Evolutionary conservation across 106 monocot genomes (phyloP).

Genomic region (Agapanthus africanus): DNA sequence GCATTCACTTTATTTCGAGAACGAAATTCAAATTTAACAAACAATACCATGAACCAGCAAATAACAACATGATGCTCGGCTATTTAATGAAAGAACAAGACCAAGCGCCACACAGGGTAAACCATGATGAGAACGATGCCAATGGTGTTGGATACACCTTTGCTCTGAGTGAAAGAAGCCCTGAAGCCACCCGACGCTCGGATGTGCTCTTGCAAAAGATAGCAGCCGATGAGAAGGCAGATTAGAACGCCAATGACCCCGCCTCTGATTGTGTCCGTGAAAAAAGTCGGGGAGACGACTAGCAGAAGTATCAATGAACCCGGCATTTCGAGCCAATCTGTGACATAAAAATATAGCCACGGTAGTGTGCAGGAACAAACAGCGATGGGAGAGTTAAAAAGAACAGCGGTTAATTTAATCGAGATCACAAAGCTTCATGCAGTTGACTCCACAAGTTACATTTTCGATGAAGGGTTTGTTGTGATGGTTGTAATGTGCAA

Average conservation of each 20-base stretch:
- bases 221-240: slow-evolving; percentile 58
- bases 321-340: slow-evolving; percentile 78
- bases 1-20: too few species aligned
- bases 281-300: slow-evolving; percentile 59
- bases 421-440: too few species aligned
- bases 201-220: slow-evolving; percentile 89
- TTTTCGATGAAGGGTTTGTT: too few species aligned
- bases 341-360: too few species aligned
- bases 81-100: slow-evolving; percentile 26
- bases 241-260: slow-evolving; percentile 30
- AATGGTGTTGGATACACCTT: slow-evolving; percentile 62
- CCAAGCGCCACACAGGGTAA: slow-evolving; percentile 67
- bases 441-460: too few species aligned
- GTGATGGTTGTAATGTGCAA: too few species aligned
- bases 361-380: too few species aligned
- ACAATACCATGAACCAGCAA: too few species aligned
- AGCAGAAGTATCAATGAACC: slow-evolving; percentile 61
- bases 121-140: slow-evolving; percentile 70
- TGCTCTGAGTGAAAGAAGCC: slow-evolving; percentile 64
- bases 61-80: neutral
- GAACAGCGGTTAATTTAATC: too few species aligned
- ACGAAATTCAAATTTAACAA: too few species aligned
- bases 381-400: too few species aligned
- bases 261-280: slow-evolving; percentile 43
- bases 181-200: slow-evolving; percentile 77